Percentiles rank a stretch among this genome's conserved stretches.
phyloP scores from a whole-genome alignment of 2,329 filamentous ascomycete species.

The Fonsecaea erecta region DNA sequence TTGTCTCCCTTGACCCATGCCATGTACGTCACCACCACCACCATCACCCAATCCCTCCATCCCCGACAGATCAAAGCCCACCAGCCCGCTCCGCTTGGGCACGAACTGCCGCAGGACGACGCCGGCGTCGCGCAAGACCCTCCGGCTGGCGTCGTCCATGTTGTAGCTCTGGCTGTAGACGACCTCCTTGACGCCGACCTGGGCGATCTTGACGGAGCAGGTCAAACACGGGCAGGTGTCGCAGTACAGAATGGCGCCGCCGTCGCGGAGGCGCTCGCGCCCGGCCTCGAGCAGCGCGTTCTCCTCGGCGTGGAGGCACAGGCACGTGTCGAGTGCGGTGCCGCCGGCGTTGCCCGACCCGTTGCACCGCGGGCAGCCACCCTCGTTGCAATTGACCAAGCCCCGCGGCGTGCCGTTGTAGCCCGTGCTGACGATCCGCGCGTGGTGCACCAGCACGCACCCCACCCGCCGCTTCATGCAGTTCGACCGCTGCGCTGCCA shows the following conservation, averaged over 20 bases:
- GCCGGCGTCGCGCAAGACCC: constrained; percentile 81
- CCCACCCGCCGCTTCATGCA: constrained; percentile 98
- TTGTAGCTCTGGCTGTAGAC: constrained; percentile 94
- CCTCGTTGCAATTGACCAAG: constrained; percentile 86
- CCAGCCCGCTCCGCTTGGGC: constrained; percentile 29
- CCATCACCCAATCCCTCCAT: background rate
- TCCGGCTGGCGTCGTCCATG: constrained; percentile 85
- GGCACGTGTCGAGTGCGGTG: constrained; percentile 77
- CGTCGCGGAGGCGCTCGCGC: constrained; percentile 82
- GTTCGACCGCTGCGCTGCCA: constrained; percentile 88
- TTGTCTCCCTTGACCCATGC: constrained; percentile 7
- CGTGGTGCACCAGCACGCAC: constrained; percentile 83
- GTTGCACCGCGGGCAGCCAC: constrained; percentile 89
- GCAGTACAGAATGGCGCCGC: constrained; percentile 82
- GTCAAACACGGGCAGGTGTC: constrained; percentile 97
- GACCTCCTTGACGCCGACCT: constrained; percentile 93
- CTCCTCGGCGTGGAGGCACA: constrained; percentile 98
- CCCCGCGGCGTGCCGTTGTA: constrained; percentile 97
- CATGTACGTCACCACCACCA: background rate
- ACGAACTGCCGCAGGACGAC: constrained; percentile 81
- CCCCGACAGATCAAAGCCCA: constrained; percentile 25
- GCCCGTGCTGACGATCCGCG: constrained; percentile 85
- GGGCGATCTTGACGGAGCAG: constrained; percentile 97
- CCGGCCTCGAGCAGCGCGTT: constrained; percentile 95
- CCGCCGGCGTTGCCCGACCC: constrained; percentile 65